Percentiles rank a stretch among this genome's conserved stretches.
Evolutionary conservation across 495 filamentous ascomycete species (phyloP).

Genomic region (Aspergillus biplanus): DNA sequence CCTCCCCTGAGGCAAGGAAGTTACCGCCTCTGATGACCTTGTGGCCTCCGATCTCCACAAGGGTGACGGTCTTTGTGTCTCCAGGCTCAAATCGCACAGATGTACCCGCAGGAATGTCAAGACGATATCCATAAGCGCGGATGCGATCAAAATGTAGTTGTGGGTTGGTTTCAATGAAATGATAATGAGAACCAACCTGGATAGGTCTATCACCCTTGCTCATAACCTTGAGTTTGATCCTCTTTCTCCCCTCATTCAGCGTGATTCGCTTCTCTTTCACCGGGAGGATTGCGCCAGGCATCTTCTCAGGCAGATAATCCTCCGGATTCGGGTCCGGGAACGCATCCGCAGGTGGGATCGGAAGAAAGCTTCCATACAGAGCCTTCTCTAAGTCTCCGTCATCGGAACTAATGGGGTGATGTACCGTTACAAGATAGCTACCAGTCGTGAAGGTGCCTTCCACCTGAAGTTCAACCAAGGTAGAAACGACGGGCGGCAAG

Average conservation of each 20-base stretch:
- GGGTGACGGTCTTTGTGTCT: slow-evolving; percentile 87
- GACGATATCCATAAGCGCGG: slow-evolving; percentile 78
- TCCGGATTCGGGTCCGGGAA: slow-evolving; percentile 67
- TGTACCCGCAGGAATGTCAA: slow-evolving; percentile 91
- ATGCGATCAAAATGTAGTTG: slow-evolving; percentile 89
- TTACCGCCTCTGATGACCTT: slow-evolving; percentile 88
- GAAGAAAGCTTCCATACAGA: slow-evolving; percentile 91
- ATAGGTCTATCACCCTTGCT: slow-evolving; percentile 91
- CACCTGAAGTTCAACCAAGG: slow-evolving; percentile 83
- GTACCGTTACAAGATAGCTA: slow-evolving; percentile 94
- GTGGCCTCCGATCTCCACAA: slow-evolving; percentile 88
- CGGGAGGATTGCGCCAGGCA: slow-evolving; percentile 79
- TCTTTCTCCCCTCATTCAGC: slow-evolving; percentile 74
- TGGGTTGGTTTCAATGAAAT: slow-evolving; percentile 93
- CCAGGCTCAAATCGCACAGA: slow-evolving; percentile 95
- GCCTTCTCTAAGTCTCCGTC: slow-evolving; percentile 86
- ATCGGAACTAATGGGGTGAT: slow-evolving; percentile 83
- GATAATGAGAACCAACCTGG: slow-evolving; percentile 94
- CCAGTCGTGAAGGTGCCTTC: slow-evolving; percentile 92
- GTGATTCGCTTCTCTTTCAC: slow-evolving; percentile 65
- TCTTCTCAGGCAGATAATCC: slow-evolving; percentile 64
- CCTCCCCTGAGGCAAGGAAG: slow-evolving; percentile 68
- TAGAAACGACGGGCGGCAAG: slow-evolving; percentile 74
- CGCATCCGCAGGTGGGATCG: slow-evolving; percentile 65
- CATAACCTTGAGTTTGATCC: slow-evolving; percentile 74